These are phyloP conservation scores for Ormosia emarginata DNA, from an alignment of 306 rosid genomes.

Conservation along the genomic window DNA sequence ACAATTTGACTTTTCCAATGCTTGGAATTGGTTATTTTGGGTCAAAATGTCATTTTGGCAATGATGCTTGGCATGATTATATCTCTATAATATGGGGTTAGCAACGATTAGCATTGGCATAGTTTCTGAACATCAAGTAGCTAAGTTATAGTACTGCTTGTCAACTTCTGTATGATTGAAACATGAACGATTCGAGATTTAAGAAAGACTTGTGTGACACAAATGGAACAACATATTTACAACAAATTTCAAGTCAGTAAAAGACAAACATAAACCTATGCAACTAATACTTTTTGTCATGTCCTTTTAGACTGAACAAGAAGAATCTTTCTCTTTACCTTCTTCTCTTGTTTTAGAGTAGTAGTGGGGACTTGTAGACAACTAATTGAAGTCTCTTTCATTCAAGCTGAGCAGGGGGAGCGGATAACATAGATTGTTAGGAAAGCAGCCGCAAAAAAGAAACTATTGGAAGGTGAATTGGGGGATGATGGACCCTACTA, in stretches of 20 bases:
- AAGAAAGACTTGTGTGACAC: neutral
- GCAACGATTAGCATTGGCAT: neutral
- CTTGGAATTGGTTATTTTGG: slow-evolving; percentile 6
- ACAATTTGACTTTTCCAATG: slow-evolving; percentile 17
- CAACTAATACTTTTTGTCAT: slow-evolving; percentile 20
- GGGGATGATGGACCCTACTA: slow-evolving; percentile 26
- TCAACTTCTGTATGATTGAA: slow-evolving; percentile 19
- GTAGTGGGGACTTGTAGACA: slow-evolving; percentile 21
- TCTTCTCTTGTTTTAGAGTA: neutral
- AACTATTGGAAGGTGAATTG: slow-evolving; percentile 38
- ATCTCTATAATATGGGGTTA: slow-evolving; percentile 3
- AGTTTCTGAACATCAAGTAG: neutral
- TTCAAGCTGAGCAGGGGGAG: slow-evolving; percentile 14
- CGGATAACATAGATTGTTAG: slow-evolving; percentile 40
- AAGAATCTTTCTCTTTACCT: neutral
- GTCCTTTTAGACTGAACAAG: slow-evolving; percentile 23
- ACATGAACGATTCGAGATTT: neutral
- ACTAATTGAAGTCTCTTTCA: slow-evolving; percentile 37
- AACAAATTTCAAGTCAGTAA: neutral
- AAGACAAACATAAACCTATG: slow-evolving; percentile 30
- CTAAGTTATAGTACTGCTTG: neutral
- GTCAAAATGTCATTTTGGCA: slow-evolving; percentile 28
- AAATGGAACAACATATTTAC: neutral
- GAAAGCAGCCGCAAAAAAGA: slow-evolving; percentile 48
- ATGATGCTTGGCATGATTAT: slow-evolving; percentile 30